Conservation (phyloP, 352 stramenopile genomes). For the Globisporangium acanthophoron region DNA sequence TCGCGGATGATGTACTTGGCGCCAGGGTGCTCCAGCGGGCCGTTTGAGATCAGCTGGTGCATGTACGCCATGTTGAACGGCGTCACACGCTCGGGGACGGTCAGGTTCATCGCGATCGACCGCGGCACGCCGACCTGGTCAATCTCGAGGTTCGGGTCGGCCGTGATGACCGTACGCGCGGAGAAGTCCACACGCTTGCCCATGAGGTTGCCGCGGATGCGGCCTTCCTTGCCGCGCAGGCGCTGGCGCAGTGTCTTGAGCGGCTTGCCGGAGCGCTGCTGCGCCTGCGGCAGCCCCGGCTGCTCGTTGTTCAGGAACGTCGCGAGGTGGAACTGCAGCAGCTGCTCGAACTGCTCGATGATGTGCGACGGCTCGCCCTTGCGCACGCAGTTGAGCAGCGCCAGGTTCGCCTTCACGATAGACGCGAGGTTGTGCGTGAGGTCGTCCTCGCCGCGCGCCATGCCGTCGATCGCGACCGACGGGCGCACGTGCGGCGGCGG, state of each 20-base stretch:
- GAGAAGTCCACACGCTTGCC: slow-evolving; percentile 99
- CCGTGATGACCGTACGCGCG: slow-evolving; percentile 98
- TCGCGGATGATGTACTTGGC: slow-evolving; percentile 98
- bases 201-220: slow-evolving; percentile 99
- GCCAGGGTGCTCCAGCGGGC: slow-evolving; percentile 94
- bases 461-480: slow-evolving; percentile 93
- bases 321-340: slow-evolving; percentile 82
- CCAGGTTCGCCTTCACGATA: slow-evolving; percentile 98
- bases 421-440: slow-evolving; percentile 97
- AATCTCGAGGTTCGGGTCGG: slow-evolving; percentile 98
- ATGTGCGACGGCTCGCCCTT: slow-evolving; percentile 96
- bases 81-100: slow-evolving; percentile 98
- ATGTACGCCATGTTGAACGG: slow-evolving; percentile 97
- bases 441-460: slow-evolving; percentile 95
- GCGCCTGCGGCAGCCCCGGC: slow-evolving; percentile 92
- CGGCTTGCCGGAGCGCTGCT: slow-evolving; percentile 95
- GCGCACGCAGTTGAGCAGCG: slow-evolving; percentile 91
- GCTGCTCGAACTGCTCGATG: slow-evolving; percentile 91
- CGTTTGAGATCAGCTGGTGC: slow-evolving; percentile 94
- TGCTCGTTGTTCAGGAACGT: slow-evolving; percentile 99
- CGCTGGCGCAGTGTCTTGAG: slow-evolving; percentile 97
- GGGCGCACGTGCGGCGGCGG: slow-evolving; percentile 97
- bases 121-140: slow-evolving; percentile 98
- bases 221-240: slow-evolving; percentile 96
- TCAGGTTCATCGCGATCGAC: slow-evolving; percentile 98